Evolutionary conservation across 768 basidiomycete species (phyloP), one percentile per base, ranked within the genome.

Genomic region (Rickenella mellea): DNA sequence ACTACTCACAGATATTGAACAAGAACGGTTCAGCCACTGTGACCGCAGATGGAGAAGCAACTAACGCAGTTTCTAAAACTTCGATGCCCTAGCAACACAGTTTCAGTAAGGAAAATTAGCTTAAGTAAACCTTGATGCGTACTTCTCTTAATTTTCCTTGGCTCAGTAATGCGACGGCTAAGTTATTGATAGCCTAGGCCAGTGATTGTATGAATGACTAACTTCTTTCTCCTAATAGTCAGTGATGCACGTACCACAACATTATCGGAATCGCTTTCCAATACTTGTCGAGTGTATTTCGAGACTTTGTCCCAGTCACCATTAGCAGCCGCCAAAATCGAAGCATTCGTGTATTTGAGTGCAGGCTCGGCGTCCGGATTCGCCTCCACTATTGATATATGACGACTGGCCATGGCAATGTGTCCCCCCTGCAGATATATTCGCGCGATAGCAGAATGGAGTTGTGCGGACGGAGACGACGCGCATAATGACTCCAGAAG

Each of bases 21-120:
- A 90, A 55, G 61, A 85, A 85, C 4, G 87, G 87, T 52, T 90
- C 87, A 6, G 83, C 82, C 20, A 80, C 72, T 10, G 83, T 80
- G 7, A 83, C 74, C 37, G 74, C 74, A 1, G 82, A 71, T 2
- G 88, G 88, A 1, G 83, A 82, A 3, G 70, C 55, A 41, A 62
- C 65, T 26, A 90, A 55, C 1, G 78, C 78, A 4, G 45, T 57
- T 57, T 90, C 86, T 27, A 91, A 60, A 0, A 77, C 71, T 33
- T 76, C 70, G 37, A 87, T 87, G 2, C 76, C 82, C 83, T 88
- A 42, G n/a, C 22, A 17, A 11, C 15, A 25, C 15, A 24, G 11
- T 6, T 5, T 21, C 17, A 39, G 17, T 26, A 26, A 6, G 3
- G 6, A 20, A 20, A n/a, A 6, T 11, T n/a, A 8, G 19, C 27